Evolutionary conservation across 2,329 filamentous ascomycete species (phyloP), one percentile per base, ranked within the genome.

Genomic region (Hymenoscyphus occultus): DNA sequence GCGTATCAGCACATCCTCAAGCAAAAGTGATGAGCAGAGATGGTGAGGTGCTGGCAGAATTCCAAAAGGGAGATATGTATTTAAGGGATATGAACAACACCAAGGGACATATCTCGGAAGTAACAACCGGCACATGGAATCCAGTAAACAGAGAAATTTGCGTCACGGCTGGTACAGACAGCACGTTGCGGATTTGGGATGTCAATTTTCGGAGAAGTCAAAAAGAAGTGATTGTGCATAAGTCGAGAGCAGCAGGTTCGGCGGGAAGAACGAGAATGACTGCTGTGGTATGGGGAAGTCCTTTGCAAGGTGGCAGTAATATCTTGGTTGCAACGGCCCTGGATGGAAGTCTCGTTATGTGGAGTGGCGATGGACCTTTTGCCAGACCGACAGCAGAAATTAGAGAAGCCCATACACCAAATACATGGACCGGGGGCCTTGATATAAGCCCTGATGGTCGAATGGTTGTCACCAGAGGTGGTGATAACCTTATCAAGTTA

Each of bases 11-110:
- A 6, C 91, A 94, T 51, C 89, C 94, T 1, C 94, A 98, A 76
- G 92, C 94, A 13, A 93, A 93, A 76, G 88, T 99, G 31, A 83
- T 98, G 76, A 91, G 87, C 72, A 88, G 95, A 73, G 94, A 99
- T 79, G 95, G 95, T 48, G 92, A 96, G 56, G 83, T 90, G 7
- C 73, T 96, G 59, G 89, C 90, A 0, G 93, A 97, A 74, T 98
- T 97, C 70, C 90, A 93, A 71, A 99, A 99, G 79, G 95, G 95
- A 57, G 95, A 99, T 76, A 98, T 98, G 93, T 99, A 99, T 74
- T 80, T 99, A 70, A 86, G 94, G 63, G 95, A 99, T 76, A 96
- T 98, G 90, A 87, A 97, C 78, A 93, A 98, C 76, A 99, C 95
- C 4, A 98, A 97, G 76, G 95, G 95, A 1, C 95, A 99, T 78